phyloP scores from a whole-genome alignment of 2,329 filamentous ascomycete species.

The Stenocarpella maydis region DNA sequence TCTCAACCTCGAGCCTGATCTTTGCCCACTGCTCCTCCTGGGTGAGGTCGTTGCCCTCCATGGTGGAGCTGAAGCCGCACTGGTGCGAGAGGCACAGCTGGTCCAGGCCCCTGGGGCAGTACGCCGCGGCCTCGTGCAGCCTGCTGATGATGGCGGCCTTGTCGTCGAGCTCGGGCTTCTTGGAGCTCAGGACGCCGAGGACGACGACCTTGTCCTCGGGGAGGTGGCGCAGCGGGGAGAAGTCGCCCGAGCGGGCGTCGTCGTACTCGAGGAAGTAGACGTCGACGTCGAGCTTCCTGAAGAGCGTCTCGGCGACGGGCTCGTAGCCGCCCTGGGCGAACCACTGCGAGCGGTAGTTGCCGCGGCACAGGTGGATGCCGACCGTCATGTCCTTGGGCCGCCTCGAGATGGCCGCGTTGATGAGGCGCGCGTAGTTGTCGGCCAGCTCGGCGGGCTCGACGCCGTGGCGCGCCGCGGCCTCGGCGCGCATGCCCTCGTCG shows the following conservation, averaged over 20 bases:
- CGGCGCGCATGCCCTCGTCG: constrained; percentile 62
- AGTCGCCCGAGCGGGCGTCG: constrained; percentile 63
- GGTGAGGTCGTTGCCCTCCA: constrained; percentile 63
- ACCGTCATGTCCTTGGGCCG: constrained; percentile 62
- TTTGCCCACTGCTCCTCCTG: constrained; percentile 68
- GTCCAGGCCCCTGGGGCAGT: constrained; percentile 60
- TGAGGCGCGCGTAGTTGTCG: constrained; percentile 60
- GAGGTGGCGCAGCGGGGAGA: constrained; percentile 61
- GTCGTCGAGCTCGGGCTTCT: constrained; percentile 65
- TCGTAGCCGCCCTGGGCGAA: constrained; percentile 67
- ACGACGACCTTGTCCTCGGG: constrained; percentile 64
- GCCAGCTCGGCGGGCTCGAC: constrained; percentile 58
- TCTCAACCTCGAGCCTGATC: constrained; percentile 61
- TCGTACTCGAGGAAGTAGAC: constrained; percentile 69
- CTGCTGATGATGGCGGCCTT: constrained; percentile 49
- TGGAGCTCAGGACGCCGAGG: constrained; percentile 62
- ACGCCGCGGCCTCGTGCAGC: constrained; percentile 54
- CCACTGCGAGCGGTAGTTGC: constrained; percentile 65
- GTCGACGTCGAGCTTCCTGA: constrained; percentile 55
- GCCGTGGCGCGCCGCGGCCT: constrained; percentile 59
- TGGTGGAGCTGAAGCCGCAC: constrained; percentile 65
- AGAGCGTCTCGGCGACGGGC: constrained; percentile 54
- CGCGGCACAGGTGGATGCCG: constrained; percentile 65
- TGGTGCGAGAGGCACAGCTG: constrained; percentile 66
- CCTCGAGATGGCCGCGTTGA: constrained; percentile 62